A percentile compares a stretch with the other conserved stretches of the same genome.
Evolutionary conservation across 129 eudicot genomes (phyloP).

Genomic region (Logfia minima): DNA sequence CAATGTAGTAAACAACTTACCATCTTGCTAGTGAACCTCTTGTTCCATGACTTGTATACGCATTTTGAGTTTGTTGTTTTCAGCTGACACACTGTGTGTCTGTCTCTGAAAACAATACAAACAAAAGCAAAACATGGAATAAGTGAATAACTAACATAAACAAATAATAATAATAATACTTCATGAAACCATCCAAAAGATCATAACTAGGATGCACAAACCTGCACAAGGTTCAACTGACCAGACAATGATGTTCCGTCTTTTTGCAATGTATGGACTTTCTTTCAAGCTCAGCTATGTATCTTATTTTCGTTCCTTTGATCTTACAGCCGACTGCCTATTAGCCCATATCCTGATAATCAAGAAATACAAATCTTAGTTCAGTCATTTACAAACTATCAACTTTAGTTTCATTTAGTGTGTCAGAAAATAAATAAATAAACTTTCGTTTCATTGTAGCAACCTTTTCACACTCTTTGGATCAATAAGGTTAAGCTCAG

Average conservation of each 20-base stretch:
- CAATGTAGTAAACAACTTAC: slow-evolving; percentile 35
- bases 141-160: background rate
- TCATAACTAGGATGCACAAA: slow-evolving; percentile 12
- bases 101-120: slow-evolving; percentile 50
- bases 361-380: background rate
- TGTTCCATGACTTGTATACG: slow-evolving; percentile 70
- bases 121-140: background rate
- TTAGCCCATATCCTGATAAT: slow-evolving; percentile 78
- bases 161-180: background rate
- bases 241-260: slow-evolving; percentile 65
- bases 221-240: slow-evolving; percentile 73
- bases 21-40: slow-evolving; percentile 78
- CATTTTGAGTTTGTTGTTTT: slow-evolving; percentile 72
- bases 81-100: slow-evolving; percentile 55
- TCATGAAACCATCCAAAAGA: background rate
- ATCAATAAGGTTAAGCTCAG: slow-evolving; percentile 73
- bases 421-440: background rate
- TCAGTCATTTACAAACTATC: background rate
- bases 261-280: slow-evolving; percentile 65
- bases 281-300: slow-evolving; percentile 81
- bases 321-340: slow-evolving; percentile 92
- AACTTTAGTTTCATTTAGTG: background rate
- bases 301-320: slow-evolving; percentile 90
- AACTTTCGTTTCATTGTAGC: background rate
- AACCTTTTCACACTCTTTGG: slow-evolving; percentile 90